Percentiles rank a stretch among this genome's conserved stretches.
These are phyloP conservation scores for Fomitopsis serialis DNA, from an alignment of 768 basidiomycete species.

Conservation along the genomic window DNA sequence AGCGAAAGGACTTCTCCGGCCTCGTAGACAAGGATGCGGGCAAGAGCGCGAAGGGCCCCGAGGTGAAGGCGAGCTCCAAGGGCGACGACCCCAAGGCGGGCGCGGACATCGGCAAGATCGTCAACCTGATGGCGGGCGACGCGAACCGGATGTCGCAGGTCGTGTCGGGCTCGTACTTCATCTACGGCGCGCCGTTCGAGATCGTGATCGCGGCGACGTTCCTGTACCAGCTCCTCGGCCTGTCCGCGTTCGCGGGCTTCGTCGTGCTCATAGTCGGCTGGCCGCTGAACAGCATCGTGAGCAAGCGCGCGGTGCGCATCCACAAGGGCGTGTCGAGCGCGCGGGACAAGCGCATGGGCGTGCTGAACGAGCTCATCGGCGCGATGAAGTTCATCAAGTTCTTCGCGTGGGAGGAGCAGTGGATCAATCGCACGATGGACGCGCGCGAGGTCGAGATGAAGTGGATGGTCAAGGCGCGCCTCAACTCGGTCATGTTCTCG, in stretches of 20 bases:
- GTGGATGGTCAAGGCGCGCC: conserved; percentile 74
- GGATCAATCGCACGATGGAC: conserved; percentile 62
- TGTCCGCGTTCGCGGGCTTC: conserved; percentile 74
- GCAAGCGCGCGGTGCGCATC: conserved; percentile 53
- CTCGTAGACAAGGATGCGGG: conserved; percentile 49
- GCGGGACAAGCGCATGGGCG: conserved; percentile 71
- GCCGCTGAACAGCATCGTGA: conserved; percentile 67
- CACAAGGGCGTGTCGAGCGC: conserved; percentile 56
- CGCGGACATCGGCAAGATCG: conserved; percentile 86
- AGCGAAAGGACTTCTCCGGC: conserved; percentile 80
- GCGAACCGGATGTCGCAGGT: conserved; percentile 55
- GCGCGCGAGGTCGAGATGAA: conserved; percentile 65
- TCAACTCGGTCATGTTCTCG: conserved; percentile 70
- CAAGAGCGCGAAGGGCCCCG: conserved; percentile 26
- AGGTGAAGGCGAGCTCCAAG: conserved; percentile 25
- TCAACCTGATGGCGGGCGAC: conserved; percentile 84
- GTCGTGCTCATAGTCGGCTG: conserved; percentile 58
- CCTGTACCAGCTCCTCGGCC: conserved; percentile 67
- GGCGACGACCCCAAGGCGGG: conserved; percentile 58
- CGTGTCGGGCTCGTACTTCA: conserved; percentile 51
- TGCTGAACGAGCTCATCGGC: conserved; percentile 72
- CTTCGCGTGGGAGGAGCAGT: conserved; percentile 76
- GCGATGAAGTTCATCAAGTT: conserved; percentile 78
- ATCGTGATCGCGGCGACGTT: conserved; percentile 67
- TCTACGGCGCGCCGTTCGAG: conserved; percentile 77